These are phyloP conservation scores for Dactylellina drechsleri DNA, from an alignment of 2,329 filamentous ascomycete species.

Conservation along the genomic window DNA sequence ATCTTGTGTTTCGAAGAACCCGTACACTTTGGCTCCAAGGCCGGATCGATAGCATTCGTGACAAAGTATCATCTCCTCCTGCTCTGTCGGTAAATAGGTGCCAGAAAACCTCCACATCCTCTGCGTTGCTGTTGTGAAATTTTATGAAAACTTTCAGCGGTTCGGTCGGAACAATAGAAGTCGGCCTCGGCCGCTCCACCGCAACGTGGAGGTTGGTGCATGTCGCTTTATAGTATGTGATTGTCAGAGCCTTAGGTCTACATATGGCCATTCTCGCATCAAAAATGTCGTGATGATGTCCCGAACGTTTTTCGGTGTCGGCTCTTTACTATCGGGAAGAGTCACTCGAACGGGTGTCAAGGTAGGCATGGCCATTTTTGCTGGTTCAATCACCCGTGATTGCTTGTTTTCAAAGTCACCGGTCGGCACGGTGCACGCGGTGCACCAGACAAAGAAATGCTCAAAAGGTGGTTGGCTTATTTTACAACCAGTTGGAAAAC, in stretches of 20 bases:
- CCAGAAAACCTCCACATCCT: slow-evolving; percentile 52
- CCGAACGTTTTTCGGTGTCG: slow-evolving; percentile 37
- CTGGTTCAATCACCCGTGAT: too few species aligned
- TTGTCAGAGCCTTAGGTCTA: slow-evolving; percentile 50
- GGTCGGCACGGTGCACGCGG: too few species aligned
- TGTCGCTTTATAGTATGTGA: slow-evolving; percentile 46
- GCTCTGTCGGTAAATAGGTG: slow-evolving; percentile 54
- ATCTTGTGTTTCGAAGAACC: slow-evolving; percentile 56
- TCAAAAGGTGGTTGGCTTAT: too few species aligned
- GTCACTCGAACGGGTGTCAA: slow-evolving; percentile 35
- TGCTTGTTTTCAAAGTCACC: too few species aligned
- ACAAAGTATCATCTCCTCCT: slow-evolving; percentile 56
- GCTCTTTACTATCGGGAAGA: slow-evolving; percentile 47
- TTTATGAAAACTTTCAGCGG: slow-evolving; percentile 39
- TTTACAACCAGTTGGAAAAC: too few species aligned
- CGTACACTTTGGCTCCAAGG: slow-evolving; percentile 55
- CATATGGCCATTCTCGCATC: slow-evolving; percentile 52
- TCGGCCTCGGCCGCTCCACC: slow-evolving; percentile 54
- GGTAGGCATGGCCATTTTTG: slow-evolving; percentile 26
- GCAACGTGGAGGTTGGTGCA: slow-evolving; percentile 54
- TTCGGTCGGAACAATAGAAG: slow-evolving; percentile 21
- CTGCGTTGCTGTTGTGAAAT: slow-evolving; percentile 14
- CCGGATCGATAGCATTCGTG: slow-evolving; percentile 55
- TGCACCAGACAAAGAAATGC: too few species aligned
- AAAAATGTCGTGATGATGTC: slow-evolving; percentile 55